A percentile compares a stretch with the other conserved stretches of the same genome.
Evolutionary conservation across 2,329 filamentous ascomycete species (phyloP).

Genomic region (Talaromyces pinophilus): DNA sequence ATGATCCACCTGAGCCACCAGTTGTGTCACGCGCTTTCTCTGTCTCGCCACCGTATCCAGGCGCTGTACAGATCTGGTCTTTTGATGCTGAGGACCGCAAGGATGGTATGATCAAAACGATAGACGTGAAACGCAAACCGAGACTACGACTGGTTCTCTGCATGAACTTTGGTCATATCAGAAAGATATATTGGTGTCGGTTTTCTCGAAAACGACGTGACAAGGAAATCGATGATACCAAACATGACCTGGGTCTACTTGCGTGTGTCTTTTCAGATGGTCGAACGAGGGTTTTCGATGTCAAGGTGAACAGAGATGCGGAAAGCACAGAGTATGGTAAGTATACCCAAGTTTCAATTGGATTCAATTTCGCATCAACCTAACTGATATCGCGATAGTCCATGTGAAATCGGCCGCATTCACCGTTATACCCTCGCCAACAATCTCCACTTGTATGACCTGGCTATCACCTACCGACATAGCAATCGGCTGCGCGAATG

Average conservation of each 20-base stretch:
- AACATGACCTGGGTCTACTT: constrained; percentile 52
- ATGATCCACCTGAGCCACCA: constrained; percentile 33
- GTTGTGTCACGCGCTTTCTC: constrained; percentile 53
- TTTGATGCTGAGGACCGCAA: constrained; percentile 45
- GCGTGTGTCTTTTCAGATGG: constrained; percentile 63
- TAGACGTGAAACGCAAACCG: constrained; percentile 50
- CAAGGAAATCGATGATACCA: constrained; percentile 33
- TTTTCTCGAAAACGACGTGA: constrained; percentile 38
- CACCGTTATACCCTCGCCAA: constrained; percentile 51
- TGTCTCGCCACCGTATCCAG: constrained; percentile 50
- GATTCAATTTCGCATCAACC: too few species aligned
- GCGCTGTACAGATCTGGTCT: constrained; percentile 61
- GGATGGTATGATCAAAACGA: constrained; percentile 35
- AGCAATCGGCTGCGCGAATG: constrained; percentile 58
- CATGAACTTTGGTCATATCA: constrained; percentile 59
- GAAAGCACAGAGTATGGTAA: constrained; percentile 38
- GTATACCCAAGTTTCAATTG: too few species aligned
- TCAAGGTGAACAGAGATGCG: constrained; percentile 40
- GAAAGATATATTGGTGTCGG: constrained; percentile 60
- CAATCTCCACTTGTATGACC: constrained; percentile 57
- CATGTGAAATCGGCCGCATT: constrained; percentile 50
- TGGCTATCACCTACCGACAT: constrained; percentile 61
- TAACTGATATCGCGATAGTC: constrained; percentile 31
- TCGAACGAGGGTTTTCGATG: constrained; percentile 55
- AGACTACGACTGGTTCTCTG: constrained; percentile 55